Conservation (phyloP, 208 protist genomes). For the Porcisia deanei region DNA sequence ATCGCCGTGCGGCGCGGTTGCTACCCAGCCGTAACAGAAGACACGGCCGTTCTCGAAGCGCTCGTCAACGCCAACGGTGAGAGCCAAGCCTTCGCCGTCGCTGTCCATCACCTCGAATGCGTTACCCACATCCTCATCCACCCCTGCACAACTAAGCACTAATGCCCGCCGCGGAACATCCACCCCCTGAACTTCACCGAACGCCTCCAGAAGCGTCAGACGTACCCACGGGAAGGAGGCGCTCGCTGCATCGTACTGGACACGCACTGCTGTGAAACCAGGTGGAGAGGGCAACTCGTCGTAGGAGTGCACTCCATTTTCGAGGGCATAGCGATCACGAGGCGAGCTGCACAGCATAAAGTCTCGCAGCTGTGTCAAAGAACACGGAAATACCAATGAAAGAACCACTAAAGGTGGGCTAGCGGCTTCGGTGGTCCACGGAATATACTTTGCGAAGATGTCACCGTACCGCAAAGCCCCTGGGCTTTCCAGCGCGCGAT, state of each 20-base stretch:
- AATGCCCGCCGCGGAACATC: background rate
- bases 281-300: constrained; percentile 24
- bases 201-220: constrained; percentile 24
- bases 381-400: constrained; percentile 22
- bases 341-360: constrained; percentile 19
- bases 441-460: constrained; percentile 6
- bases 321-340: constrained; percentile 23
- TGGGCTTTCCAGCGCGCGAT: constrained; percentile 6
- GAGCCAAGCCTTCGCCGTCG: background rate
- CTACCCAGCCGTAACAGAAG: constrained; percentile 31
- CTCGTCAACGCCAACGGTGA: background rate
- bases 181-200: constrained; percentile 2
- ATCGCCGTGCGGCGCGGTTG: background rate
- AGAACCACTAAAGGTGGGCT: constrained; percentile 11
- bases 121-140: background rate
- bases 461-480: constrained; percentile 8
- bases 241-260: constrained; percentile 5
- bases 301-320: constrained; percentile 1
- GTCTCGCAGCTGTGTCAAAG: constrained; percentile 15
- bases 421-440: background rate
- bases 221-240: background rate
- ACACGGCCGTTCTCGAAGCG: constrained; percentile 6
- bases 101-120: background rate
- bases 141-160: constrained; percentile 22
- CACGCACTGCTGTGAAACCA: constrained; percentile 6